phyloP scores from a whole-genome alignment of 1,284 basidiomycete genomes.

The Apiotrichum montevideense region DNA sequence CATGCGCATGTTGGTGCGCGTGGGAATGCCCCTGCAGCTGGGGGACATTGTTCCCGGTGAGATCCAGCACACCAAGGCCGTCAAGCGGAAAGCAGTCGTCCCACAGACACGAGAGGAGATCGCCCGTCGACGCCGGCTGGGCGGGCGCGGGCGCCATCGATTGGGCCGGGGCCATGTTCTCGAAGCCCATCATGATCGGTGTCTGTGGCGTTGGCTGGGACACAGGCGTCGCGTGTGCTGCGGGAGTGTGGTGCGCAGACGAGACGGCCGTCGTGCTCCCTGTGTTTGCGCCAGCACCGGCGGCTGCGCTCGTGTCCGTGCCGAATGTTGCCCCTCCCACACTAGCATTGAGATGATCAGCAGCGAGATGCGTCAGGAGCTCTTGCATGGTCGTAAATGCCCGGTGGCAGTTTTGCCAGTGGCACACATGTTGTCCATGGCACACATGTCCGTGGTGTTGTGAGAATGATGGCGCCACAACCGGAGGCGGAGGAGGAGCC shows the following conservation, averaged over 20 bases:
- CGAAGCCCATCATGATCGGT: neutral
- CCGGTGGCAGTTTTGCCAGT: slow-evolving; percentile 49
- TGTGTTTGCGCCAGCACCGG: too few relatives aligned
- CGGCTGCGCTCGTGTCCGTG: neutral
- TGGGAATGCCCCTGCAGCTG: neutral
- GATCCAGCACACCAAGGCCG: neutral
- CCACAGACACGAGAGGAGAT: slow-evolving; percentile 46
- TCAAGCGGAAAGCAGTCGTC: slow-evolving; percentile 44
- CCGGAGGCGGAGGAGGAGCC: slow-evolving; percentile 2
- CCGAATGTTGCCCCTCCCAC: too few relatives aligned
- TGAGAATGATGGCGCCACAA: neutral
- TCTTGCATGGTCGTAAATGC: slow-evolving; percentile 48
- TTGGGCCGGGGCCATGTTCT: neutral
- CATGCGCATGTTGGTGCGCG: slow-evolving; percentile 21
- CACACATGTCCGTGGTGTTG: too few relatives aligned
- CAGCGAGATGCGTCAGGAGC: slow-evolving; percentile 50
- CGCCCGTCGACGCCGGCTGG: slow-evolving; percentile 1
- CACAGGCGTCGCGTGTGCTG: neutral
- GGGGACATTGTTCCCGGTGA: neutral
- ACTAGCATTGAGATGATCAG: slow-evolving; percentile 43
- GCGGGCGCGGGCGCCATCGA: too few relatives aligned
- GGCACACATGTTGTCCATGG: slow-evolving; percentile 32
- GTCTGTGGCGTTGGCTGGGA: neutral
- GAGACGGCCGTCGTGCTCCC: neutral
- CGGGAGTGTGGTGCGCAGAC: neutral